Percentiles rank a stretch among this genome's conserved stretches.
These are phyloP conservation scores for Thielaviopsis cerberus DNA, from an alignment of 2,329 filamentous ascomycete species.

Conservation along the genomic window DNA sequence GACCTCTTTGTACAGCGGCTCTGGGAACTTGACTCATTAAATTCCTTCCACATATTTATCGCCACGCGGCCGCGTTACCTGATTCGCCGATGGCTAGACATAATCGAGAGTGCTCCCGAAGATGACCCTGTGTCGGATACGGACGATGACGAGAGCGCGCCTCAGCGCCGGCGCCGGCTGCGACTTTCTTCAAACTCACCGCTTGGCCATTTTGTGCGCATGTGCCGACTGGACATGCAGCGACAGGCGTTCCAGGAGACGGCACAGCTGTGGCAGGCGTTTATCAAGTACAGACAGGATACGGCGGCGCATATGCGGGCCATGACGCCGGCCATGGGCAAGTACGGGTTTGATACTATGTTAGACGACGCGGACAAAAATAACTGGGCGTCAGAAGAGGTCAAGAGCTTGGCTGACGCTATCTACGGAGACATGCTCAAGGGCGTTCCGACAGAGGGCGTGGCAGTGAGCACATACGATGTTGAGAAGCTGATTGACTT, in stretches of 20 bases:
- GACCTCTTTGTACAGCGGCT: constrained; percentile 65
- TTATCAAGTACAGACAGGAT: constrained; percentile 62
- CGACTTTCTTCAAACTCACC: constrained; percentile 56
- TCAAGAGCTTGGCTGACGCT: constrained; percentile 27
- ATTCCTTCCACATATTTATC: constrained; percentile 66
- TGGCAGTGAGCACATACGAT: constrained; percentile 55
- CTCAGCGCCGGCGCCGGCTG: constrained; percentile 29
- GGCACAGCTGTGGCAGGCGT: constrained; percentile 61
- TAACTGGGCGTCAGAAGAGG: constrained; percentile 25
- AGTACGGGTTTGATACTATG: constrained; percentile 40
- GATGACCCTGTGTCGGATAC: constrained; percentile 28
- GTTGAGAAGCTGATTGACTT: constrained; percentile 69
- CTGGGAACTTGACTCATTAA: constrained; percentile 68
- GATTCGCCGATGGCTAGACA: constrained; percentile 2
- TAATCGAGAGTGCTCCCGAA: neutral
- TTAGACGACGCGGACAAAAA: constrained; percentile 32
- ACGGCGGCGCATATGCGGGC: constrained; percentile 48
- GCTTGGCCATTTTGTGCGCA: constrained; percentile 61
- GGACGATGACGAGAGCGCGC: constrained; percentile 42
- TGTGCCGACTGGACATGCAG: constrained; percentile 61
- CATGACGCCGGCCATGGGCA: constrained; percentile 39
- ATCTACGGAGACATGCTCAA: constrained; percentile 34
- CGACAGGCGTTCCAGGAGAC: constrained; percentile 64
- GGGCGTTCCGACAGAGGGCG: constrained; percentile 22
- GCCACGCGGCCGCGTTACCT: constrained; percentile 18